Evolutionary conservation across 1,284 basidiomycete species (phyloP).

Genomic region (Tilletia caries): DNA sequence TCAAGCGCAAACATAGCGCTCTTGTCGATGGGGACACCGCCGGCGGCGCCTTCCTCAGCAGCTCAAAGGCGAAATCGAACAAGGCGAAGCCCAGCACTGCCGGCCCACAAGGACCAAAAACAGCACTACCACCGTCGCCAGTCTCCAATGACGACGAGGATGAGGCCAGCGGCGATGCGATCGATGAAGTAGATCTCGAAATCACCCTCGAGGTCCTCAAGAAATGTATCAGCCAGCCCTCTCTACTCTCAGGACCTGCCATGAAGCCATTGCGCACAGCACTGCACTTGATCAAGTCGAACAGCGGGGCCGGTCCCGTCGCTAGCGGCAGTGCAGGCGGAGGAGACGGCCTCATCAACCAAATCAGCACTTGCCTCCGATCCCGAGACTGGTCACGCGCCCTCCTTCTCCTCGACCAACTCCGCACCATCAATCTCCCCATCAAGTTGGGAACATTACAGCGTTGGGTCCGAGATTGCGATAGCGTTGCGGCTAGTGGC

Average conservation of each 20-base stretch:
- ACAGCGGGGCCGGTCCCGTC: background rate
- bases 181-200: constrained; percentile 13
- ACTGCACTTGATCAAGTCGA: constrained; percentile 9
- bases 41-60: no score
- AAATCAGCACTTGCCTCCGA: background rate
- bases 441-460: constrained; percentile 13
- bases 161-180: background rate
- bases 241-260: constrained; percentile 8
- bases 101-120: no score
- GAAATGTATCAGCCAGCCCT: constrained; percentile 11
- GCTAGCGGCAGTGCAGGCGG: background rate
- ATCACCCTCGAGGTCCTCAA: constrained; percentile 14
- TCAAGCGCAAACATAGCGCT: no score
- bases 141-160: no score
- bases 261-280: constrained; percentile 13
- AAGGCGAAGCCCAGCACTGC: no score
- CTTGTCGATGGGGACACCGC: no score
- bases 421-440: background rate
- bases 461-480: constrained; percentile 13
- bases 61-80: no score
- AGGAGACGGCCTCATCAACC: constrained; percentile 4
- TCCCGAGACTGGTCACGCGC: constrained; percentile 11
- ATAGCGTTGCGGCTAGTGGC: constrained; percentile 11
- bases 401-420: constrained; percentile 8
- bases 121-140: no score